phyloP scores from a whole-genome alignment of 805 yeast genomes.

The Zygosaccharomyces bisporus region DNA sequence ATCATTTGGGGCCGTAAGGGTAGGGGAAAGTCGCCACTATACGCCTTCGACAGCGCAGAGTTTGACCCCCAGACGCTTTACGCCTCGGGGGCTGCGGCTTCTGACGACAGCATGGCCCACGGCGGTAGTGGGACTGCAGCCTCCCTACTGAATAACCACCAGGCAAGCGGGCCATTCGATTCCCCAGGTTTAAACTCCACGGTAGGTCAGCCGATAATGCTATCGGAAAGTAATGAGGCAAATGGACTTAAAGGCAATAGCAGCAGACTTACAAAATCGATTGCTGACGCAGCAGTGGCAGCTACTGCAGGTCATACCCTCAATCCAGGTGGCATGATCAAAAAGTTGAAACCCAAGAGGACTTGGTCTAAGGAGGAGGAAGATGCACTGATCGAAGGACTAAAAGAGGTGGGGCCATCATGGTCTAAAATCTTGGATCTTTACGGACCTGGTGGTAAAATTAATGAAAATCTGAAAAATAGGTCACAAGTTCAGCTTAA shows the following conservation, averaged over 20 bases:
- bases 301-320: conserved; percentile 14
- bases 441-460: conserved; percentile 92
- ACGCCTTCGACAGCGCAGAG: conserved; percentile 22
- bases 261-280: conserved; percentile 11
- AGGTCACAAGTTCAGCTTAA: conserved; percentile 89
- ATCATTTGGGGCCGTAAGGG: conserved; percentile 65
- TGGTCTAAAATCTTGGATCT: conserved; percentile 89
- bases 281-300: conserved; percentile 28
- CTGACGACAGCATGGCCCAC: conserved; percentile 8
- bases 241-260: background rate
- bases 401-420: conserved; percentile 79
- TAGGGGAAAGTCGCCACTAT: conserved; percentile 31
- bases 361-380: conserved; percentile 88
- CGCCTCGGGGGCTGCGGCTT: conserved; percentile 22
- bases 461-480: conserved; percentile 78
- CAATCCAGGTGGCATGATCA: conserved; percentile 11
- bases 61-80: conserved; percentile 25
- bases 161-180: conserved; percentile 7
- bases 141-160: conserved; percentile 2
- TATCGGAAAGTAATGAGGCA: conserved; percentile 1
- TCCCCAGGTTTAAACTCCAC: conserved; percentile 7
- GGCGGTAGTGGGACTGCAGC: background rate
- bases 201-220: conserved; percentile 6
- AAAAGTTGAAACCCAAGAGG: conserved; percentile 33
- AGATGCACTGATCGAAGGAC: conserved; percentile 72